Conservation (phyloP, 768 basidiomycete species). For the Russula olivacea region DNA sequence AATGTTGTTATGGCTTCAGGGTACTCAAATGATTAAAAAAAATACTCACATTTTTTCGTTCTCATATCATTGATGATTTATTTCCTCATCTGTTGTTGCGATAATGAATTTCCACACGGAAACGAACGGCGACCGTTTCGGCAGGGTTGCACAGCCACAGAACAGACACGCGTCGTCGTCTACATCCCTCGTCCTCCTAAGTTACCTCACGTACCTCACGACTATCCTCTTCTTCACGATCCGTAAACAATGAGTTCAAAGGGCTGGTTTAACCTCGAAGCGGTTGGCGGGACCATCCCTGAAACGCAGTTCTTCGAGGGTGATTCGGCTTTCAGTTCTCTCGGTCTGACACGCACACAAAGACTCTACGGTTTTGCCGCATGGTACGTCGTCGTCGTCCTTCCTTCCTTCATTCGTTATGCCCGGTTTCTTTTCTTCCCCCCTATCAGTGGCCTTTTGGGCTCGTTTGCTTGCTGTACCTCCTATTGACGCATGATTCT, state of each 20-base stretch:
- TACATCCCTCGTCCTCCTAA: not conserved
- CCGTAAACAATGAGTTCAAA: slow-evolving; percentile 46
- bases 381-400: slow-evolving; percentile 48
- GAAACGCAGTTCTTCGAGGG: slow-evolving; percentile 85
- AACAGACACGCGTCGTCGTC: not conserved
- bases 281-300: slow-evolving; percentile 54
- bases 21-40: not conserved
- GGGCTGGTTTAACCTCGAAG: slow-evolving; percentile 85
- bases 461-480: not conserved
- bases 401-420: not conserved
- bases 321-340: slow-evolving; percentile 77
- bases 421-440: not conserved
- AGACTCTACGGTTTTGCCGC: slow-evolving; percentile 80
- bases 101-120: no score
- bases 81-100: no score
- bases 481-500: not conserved
- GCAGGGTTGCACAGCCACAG: not conserved
- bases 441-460: not conserved
- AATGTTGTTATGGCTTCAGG: not conserved
- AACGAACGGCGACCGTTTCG: not conserved
- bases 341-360: slow-evolving; percentile 73
- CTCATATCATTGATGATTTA: not conserved
- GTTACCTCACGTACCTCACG: not conserved
- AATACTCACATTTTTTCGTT: not conserved
- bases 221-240: not conserved